Conservation (phyloP, 106 monocot genomes). For the Platanthera guangdongensis region DNA sequence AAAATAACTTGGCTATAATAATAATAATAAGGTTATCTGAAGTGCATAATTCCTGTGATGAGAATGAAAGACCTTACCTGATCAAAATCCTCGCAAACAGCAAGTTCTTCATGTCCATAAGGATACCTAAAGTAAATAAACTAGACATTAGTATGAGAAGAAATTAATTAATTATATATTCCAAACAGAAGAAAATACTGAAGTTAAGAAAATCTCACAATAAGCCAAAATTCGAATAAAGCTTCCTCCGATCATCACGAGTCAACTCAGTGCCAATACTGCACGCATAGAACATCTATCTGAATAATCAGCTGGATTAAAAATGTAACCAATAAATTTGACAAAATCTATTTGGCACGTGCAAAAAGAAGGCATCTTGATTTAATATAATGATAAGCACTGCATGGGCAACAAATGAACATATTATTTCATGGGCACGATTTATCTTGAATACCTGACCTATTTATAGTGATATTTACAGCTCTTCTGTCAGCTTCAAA, state of each 20-base stretch:
- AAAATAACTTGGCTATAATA: background rate
- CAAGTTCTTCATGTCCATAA: slow-evolving; percentile 96
- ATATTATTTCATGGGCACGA: background rate
- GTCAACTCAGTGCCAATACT: slow-evolving; percentile 99
- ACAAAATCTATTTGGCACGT: background rate
- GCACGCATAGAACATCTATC: slow-evolving; percentile 7
- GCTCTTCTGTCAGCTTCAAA: slow-evolving; percentile 99
- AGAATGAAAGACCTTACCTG: slow-evolving; percentile 41
- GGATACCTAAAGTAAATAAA: slow-evolving; percentile 52
- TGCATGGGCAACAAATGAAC: background rate
- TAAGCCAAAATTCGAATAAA: slow-evolving; percentile 94
- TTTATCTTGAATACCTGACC: slow-evolving; percentile 23
- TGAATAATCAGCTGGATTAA: background rate
- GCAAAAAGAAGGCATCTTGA: background rate
- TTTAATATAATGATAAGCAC: background rate
- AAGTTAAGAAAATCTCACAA: slow-evolving; percentile 35
- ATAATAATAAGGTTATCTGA: background rate
- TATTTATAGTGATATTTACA: slow-evolving; percentile 94
- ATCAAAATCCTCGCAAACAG: slow-evolving; percentile 86
- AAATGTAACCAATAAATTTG: background rate
- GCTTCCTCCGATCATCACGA: slow-evolving; percentile 87
- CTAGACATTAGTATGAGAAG: background rate
- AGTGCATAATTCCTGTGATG: background rate
- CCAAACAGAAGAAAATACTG: background rate
- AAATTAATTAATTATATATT: background rate